Base-by-base conservation (phyloP, 2,329 filamentous ascomycete genomes). In the Alternaria arbusti region DNA sequence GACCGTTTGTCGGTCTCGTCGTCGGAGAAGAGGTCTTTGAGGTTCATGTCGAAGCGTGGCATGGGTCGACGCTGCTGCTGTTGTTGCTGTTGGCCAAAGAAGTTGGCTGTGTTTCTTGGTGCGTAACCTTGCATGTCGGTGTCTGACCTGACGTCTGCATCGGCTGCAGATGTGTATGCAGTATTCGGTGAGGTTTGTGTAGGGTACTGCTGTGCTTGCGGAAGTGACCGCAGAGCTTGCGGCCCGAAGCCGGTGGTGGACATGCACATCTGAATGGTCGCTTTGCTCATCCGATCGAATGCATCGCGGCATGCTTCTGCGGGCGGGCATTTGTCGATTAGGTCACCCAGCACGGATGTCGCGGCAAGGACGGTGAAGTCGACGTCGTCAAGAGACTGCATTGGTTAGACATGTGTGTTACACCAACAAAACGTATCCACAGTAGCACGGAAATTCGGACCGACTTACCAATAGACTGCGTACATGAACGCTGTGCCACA, bases 281-380 rank as follows among this genome's bases (percentile, higher is more conserved):
- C 94, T 82, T 96, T 97, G 73, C 93, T 94, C 83, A 97, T 98
- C 43, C 95, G 89, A 72, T 97, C 93, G 77, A 98, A 97, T 1
- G 96, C 94, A 78, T 98, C 94, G 13, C 94, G 89, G 78, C 95
- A 98, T 11, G 94, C 93, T 84, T 97, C 94, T 30, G 95, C 95
- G 0, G 95, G 95, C 0, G 95, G 94, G 71, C 96, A 98, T 79
- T 97, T 97, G 70, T 96, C 92, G 69, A 96, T 94, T 66, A 98
- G 86, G 75, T 97, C 96, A 6, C 89, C 91, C 46, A 98, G 89
- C 9, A 98, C 94, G 2, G 95, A 97, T 52, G 93, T 97, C 22
- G 94, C 95, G 9, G 94, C 93, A 52, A 97, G 85, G 9, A 98
- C 92, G 1, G 95, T 98, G 73, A 97, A 97, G 78, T 98, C 95